Conservation (phyloP, 192 early-diverging fungal genomes). For the Coemansia furcata region DNA sequence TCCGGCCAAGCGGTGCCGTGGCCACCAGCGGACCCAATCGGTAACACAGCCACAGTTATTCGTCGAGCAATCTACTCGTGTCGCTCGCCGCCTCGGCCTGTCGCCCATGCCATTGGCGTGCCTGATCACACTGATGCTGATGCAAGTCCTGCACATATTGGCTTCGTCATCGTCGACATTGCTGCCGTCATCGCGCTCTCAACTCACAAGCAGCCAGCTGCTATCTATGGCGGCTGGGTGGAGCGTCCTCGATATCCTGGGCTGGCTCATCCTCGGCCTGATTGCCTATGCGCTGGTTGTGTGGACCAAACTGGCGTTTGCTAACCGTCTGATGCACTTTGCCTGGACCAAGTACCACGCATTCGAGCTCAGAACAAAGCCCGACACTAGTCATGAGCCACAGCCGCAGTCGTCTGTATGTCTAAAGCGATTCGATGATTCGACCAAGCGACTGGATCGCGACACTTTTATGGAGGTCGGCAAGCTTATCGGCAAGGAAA, state of each 20-base stretch:
- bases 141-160: constrained; percentile 38
- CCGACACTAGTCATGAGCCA: constrained; percentile 1
- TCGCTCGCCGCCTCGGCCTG: constrained; percentile 50
- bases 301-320: constrained; percentile 76
- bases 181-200: background rate
- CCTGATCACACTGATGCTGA: constrained; percentile 45
- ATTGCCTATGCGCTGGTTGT: constrained; percentile 57
- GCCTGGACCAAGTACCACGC: constrained; percentile 63
- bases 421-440: constrained; percentile 44
- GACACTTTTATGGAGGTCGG: constrained; percentile 37
- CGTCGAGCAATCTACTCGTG: constrained; percentile 49
- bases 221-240: constrained; percentile 8
- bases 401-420: background rate
- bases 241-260: constrained; percentile 46
- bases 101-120: constrained; percentile 50
- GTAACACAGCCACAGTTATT: constrained; percentile 44
- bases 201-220: background rate
- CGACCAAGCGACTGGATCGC: constrained; percentile 52
- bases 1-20: constrained; percentile 6
- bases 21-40: constrained; percentile 27
- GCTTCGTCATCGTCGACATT: constrained; percentile 17
- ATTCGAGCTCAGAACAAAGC: constrained; percentile 45
- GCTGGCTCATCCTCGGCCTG: constrained; percentile 42
- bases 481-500: constrained; percentile 36
- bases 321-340: constrained; percentile 71